Evolutionary conservation across 2,329 filamentous ascomycete genomes (phyloP).

Genomic region (Diaporthe sp.): DNA sequence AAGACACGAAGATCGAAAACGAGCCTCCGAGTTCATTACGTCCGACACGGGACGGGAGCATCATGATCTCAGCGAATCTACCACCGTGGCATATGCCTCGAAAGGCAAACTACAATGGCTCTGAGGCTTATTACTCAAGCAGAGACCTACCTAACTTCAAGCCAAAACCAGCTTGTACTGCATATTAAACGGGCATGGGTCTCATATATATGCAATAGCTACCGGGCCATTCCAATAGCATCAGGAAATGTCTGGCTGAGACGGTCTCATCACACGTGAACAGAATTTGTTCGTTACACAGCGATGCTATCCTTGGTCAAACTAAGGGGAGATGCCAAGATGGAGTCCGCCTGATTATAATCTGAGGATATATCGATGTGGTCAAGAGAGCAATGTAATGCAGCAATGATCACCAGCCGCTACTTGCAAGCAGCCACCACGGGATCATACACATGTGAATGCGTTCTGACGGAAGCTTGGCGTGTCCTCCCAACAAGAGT

Average conservation of each 20-base stretch:
- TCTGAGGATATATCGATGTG: too few relatives aligned
- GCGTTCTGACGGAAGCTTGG: neutral
- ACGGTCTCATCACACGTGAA: too few relatives aligned
- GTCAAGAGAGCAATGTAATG: neutral
- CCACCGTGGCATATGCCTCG: too few relatives aligned
- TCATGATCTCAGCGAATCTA: neutral
- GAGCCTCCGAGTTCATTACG: neutral
- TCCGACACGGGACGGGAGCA: neutral
- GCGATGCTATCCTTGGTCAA: too few relatives aligned
- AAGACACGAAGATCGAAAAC: neutral
- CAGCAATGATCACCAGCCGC: neutral
- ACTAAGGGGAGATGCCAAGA: neutral
- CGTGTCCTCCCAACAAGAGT: neutral
- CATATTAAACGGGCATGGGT: neutral
- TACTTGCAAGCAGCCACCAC: neutral
- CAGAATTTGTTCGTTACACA: too few relatives aligned
- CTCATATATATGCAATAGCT: too few relatives aligned
- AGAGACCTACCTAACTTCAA: too few relatives aligned
- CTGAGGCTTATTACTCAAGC: neutral
- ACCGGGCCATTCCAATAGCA: too few relatives aligned
- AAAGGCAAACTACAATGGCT: neutral
- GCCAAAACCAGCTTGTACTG: neutral
- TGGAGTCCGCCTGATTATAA: too few relatives aligned
- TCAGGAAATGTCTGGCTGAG: too few relatives aligned
- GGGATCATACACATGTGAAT: neutral